A percentile compares a stretch with the other conserved stretches of the same genome.
Evolutionary conservation across 768 basidiomycete species (phyloP).

Genomic region (Leccinum boreale): DNA sequence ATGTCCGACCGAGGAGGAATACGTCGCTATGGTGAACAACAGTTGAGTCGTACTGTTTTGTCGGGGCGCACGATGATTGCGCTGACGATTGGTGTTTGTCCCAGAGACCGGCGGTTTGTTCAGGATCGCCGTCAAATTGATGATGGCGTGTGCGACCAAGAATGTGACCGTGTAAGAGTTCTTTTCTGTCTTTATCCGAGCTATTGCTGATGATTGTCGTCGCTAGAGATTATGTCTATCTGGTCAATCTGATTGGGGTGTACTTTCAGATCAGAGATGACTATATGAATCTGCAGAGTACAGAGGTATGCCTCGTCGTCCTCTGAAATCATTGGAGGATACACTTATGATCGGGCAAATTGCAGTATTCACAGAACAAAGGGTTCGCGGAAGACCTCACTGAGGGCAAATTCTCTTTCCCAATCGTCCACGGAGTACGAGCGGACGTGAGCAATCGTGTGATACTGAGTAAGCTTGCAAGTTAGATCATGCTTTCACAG

Average conservation of each 20-base stretch:
- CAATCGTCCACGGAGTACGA: constrained; percentile 74
- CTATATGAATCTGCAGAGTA: constrained; percentile 90
- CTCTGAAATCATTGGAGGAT: background rate
- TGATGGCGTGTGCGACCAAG: constrained; percentile 85
- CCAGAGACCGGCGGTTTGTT: constrained; percentile 94
- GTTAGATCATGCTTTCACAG: background rate
- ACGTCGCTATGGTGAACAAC: constrained; percentile 93
- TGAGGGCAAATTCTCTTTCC: constrained; percentile 82
- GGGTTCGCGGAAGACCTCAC: constrained; percentile 74
- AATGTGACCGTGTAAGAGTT: constrained; percentile 53
- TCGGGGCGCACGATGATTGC: constrained; percentile 44
- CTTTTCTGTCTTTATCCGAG: background rate
- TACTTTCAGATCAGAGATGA: constrained; percentile 97
- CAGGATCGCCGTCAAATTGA: constrained; percentile 87
- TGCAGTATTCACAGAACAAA: constrained; percentile 61
- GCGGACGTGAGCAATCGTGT: constrained; percentile 75
- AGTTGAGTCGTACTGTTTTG: constrained; percentile 58
- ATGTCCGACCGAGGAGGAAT: constrained; percentile 94
- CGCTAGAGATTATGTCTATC: constrained; percentile 80
- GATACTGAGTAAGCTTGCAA: constrained; percentile 67
- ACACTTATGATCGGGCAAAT: background rate
- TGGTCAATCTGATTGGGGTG: constrained; percentile 93
- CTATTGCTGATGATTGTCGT: background rate
- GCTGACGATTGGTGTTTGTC: background rate
- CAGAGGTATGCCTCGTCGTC: constrained; percentile 51